phyloP scores from a whole-genome alignment of 495 filamentous ascomycete species.

The Pyrenula massariospora region DNA sequence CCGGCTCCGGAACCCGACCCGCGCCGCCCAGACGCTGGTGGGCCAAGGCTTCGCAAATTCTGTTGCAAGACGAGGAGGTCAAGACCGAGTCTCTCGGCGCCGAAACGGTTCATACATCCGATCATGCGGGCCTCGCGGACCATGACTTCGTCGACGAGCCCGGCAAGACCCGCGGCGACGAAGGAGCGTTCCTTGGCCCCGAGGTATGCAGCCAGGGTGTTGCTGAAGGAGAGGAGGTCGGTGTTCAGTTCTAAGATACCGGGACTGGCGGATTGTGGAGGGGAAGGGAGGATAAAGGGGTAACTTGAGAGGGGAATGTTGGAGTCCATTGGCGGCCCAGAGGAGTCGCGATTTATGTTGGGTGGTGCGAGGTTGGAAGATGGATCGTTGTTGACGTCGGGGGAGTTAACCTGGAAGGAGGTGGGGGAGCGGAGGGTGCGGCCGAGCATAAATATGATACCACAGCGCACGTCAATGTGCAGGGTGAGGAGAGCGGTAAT shows the following conservation, averaged over 20 bases:
- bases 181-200: constrained; percentile 50
- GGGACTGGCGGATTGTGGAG: constrained; percentile 67
- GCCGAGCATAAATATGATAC: constrained; percentile 55
- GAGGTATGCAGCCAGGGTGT: constrained; percentile 60
- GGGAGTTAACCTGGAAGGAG: constrained; percentile 14
- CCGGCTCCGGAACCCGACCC: constrained; percentile 8
- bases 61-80: constrained; percentile 92
- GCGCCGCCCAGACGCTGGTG: constrained; percentile 16
- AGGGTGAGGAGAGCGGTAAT: constrained; percentile 67
- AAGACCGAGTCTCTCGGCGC: constrained; percentile 70
- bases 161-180: constrained; percentile 58
- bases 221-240: constrained; percentile 73
- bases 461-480: constrained; percentile 77
- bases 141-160: constrained; percentile 59
- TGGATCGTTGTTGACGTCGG: constrained; percentile 10
- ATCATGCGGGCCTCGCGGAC: constrained; percentile 52
- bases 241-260: constrained; percentile 66
- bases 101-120: constrained; percentile 60
- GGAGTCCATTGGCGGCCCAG: constrained; percentile 35
- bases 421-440: constrained; percentile 32
- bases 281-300: constrained; percentile 62
- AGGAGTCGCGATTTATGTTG: constrained; percentile 2
- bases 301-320: constrained; percentile 43
- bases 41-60: constrained; percentile 79
- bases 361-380: not conserved